Conservation (phyloP, 805 yeast genomes). For the Lachancea lanzarotensis region DNA sequence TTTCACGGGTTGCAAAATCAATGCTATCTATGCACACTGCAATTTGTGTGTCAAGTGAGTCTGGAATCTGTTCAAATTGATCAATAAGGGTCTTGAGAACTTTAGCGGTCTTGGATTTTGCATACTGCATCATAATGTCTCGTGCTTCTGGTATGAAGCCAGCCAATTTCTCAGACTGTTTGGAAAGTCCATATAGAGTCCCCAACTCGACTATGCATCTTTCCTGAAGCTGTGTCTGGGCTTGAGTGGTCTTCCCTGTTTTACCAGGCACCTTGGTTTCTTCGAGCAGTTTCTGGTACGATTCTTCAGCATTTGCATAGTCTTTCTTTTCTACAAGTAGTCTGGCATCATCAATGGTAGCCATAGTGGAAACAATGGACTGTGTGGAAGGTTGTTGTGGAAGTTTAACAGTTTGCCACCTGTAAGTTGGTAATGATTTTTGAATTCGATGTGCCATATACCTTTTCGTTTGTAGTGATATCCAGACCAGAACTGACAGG, state of each 20-base stretch:
- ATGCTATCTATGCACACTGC: constrained; percentile 69
- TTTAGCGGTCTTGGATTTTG: constrained; percentile 93
- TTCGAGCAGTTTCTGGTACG: constrained; percentile 47
- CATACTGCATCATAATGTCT: constrained; percentile 65
- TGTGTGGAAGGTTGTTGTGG: background rate
- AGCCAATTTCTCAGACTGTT: constrained; percentile 46
- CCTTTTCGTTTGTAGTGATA: too few relatives aligned
- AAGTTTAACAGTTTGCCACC: constrained; percentile 6
- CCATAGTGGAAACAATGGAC: constrained; percentile 12
- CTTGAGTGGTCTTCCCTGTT: constrained; percentile 24
- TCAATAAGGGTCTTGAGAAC: constrained; percentile 79
- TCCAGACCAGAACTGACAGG: too few relatives aligned
- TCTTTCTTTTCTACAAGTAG: constrained; percentile 45
- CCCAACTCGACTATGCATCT: constrained; percentile 71
- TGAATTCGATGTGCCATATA: background rate
- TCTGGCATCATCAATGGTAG: constrained; percentile 53
- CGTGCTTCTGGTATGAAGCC: constrained; percentile 63
- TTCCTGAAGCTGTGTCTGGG: constrained; percentile 43
- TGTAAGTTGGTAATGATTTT: background rate
- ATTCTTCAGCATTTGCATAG: constrained; percentile 50
- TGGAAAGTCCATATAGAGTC: constrained; percentile 49
- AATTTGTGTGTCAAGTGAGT: constrained; percentile 63
- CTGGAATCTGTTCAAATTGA: constrained; percentile 56
- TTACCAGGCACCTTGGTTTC: constrained; percentile 37
- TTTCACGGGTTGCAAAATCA: constrained; percentile 79